Conservation (phyloP, 2,329 filamentous ascomycete species). For the Arthrobotrys musiformis region DNA sequence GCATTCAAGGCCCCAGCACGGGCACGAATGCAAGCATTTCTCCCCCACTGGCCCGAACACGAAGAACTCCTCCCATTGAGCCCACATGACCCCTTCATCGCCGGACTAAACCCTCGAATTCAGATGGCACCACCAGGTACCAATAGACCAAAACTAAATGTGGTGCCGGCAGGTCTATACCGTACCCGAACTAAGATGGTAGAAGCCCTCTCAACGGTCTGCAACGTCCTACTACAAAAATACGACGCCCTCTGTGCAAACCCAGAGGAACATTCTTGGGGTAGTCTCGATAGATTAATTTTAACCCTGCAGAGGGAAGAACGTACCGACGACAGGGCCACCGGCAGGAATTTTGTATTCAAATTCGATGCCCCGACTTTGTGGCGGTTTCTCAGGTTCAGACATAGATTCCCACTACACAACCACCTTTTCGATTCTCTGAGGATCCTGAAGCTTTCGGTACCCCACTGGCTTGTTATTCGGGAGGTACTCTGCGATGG, state of each 20-base stretch:
- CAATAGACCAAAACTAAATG: too few relatives aligned
- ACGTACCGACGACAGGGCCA: neutral
- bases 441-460: neutral
- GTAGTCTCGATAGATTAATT: too few relatives aligned
- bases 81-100: neutral
- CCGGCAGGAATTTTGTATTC: too few relatives aligned
- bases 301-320: too few relatives aligned
- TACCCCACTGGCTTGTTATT: neutral
- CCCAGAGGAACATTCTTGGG: too few relatives aligned
- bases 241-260: neutral
- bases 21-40: too few relatives aligned
- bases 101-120: too few relatives aligned
- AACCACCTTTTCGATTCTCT: neutral
- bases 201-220: neutral
- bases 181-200: neutral
- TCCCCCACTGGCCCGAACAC: neutral
- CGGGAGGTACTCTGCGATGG: neutral
- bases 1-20: too few relatives aligned
- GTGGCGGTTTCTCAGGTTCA: neutral
- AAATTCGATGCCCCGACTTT: too few relatives aligned
- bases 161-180: too few relatives aligned
- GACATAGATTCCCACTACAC: neutral
- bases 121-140: too few relatives aligned
- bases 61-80: neutral
- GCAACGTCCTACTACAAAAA: neutral